Conservation (phyloP, 2,329 filamentous ascomycete genomes). For the Fusarium redolens region DNA sequence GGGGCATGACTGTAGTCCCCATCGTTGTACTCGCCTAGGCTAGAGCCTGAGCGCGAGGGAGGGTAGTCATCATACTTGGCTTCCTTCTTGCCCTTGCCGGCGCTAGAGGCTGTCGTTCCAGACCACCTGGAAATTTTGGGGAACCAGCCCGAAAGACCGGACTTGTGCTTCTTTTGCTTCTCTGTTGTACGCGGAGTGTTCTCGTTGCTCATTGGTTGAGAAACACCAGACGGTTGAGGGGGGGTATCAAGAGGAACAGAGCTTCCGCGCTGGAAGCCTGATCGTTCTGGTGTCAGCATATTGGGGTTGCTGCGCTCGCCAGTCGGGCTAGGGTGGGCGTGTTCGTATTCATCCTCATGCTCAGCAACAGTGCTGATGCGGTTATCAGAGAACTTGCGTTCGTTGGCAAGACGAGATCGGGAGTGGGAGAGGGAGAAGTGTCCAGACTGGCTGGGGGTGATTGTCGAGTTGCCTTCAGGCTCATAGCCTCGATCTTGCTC, state of each 20-base stretch:
- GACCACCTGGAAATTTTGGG: conserved; percentile 98
- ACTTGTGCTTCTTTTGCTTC: conserved; percentile 89
- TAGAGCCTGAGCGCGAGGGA: conserved; percentile 82
- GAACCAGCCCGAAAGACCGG: conserved; percentile 81
- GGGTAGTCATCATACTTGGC: conserved; percentile 69
- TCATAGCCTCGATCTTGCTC: conserved; percentile 83
- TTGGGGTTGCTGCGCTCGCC: conserved; percentile 57
- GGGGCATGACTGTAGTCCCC: conserved; percentile 65
- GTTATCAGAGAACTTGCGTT: conserved; percentile 75
- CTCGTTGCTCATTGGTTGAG: conserved; percentile 71
- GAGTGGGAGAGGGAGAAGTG: conserved; percentile 73
- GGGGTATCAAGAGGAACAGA: conserved; percentile 69
- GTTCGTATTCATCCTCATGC: conserved; percentile 77
- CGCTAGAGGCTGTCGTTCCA: conserved; percentile 91
- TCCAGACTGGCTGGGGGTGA: conserved; percentile 79
- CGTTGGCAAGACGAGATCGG: conserved; percentile 58
- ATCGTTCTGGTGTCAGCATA: conserved; percentile 70
- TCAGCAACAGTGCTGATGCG: conserved; percentile 92
- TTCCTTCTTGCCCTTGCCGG: conserved; percentile 73
- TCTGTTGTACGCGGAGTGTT: conserved; percentile 79
- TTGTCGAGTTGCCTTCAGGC: conserved; percentile 79
- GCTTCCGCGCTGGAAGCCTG: conserved; percentile 58
- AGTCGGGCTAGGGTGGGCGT: conserved; percentile 62
- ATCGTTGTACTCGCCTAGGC: conserved; percentile 73
- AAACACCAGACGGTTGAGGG: conserved; percentile 60